phyloP scores from a whole-genome alignment of 495 filamentous ascomycete genomes.

The Aspergillus carlsbadensis region DNA sequence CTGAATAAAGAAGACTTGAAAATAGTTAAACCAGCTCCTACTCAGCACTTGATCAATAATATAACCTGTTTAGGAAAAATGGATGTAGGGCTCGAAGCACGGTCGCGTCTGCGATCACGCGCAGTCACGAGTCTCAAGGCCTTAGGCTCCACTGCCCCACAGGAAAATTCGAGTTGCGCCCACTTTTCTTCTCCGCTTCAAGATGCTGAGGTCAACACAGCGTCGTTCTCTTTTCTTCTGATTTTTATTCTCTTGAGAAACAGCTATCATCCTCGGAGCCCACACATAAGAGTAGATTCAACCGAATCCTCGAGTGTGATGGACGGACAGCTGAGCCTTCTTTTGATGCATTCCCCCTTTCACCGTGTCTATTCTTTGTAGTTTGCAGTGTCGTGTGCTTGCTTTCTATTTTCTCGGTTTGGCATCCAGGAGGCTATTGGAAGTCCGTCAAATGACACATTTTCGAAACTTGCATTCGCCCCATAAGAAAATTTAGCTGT shows the following conservation, averaged over 20 bases:
- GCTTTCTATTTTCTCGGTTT: conserved; percentile 8
- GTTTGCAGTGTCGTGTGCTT: conserved; percentile 25
- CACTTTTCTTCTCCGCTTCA: conserved; percentile 17
- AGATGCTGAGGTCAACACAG: background rate
- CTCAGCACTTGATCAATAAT: background rate
- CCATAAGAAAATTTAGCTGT: conserved; percentile 11
- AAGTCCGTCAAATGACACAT: conserved; percentile 26
- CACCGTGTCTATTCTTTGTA: conserved; percentile 14
- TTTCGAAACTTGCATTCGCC: conserved; percentile 2
- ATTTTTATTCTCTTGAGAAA: conserved; percentile 1
- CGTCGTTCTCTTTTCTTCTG: background rate
- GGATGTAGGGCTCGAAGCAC: conserved; percentile 2
- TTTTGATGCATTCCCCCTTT: background rate
- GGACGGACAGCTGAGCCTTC: conserved; percentile 14
- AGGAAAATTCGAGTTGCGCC: conserved; percentile 15
- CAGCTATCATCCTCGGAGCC: background rate
- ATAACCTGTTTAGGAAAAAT: conserved; percentile 16
- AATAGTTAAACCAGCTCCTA: background rate
- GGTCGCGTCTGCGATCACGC: conserved; percentile 22
- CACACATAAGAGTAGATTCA: conserved; percentile 2
- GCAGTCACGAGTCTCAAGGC: conserved; percentile 19
- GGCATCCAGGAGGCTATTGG: background rate
- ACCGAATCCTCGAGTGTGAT: conserved; percentile 5
- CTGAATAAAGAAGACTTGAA: background rate
- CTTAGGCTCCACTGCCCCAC: conserved; percentile 28